These are phyloP conservation scores for Austroboletus rostrupii DNA, from an alignment of 1,284 basidiomycete species.

Conservation along the genomic window DNA sequence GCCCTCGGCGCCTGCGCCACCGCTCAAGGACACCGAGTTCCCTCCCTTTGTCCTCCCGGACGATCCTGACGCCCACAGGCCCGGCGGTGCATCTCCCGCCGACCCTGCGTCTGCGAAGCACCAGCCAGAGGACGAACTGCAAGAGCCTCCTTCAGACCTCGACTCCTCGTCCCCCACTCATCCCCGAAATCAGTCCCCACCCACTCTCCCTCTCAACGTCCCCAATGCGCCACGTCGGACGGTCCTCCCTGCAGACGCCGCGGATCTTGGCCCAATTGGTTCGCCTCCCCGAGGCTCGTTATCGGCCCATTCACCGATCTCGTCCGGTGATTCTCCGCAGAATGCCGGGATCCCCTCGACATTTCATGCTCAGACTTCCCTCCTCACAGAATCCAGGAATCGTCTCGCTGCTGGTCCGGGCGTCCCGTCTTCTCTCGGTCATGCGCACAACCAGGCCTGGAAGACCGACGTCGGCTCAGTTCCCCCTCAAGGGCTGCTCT, in stretches of 20 bases:
- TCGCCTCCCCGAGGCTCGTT: constrained; percentile 57
- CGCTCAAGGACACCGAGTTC: constrained; percentile 73
- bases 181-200: constrained; percentile 26
- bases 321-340: constrained; percentile 69
- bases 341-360: constrained; percentile 43
- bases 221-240: constrained; percentile 41
- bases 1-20: constrained; percentile 74
- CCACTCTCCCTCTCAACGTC: constrained; percentile 50
- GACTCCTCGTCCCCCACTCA: constrained; percentile 11
- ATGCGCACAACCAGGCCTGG: constrained; percentile 30
- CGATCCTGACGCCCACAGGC: constrained; percentile 39
- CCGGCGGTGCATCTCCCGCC: not conserved
- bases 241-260: constrained; percentile 29
- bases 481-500: constrained; percentile 12
- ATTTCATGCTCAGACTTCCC: constrained; percentile 33
- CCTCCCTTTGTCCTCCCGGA: constrained; percentile 62
- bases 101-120: constrained; percentile 4
- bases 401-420: constrained; percentile 30
- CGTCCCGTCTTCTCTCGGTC: constrained; percentile 46
- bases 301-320: constrained; percentile 49
- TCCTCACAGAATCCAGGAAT: constrained; percentile 35
- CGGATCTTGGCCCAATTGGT: constrained; percentile 75
- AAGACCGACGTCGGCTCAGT: constrained; percentile 26
- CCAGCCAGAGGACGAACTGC: constrained; percentile 7
- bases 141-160: constrained; percentile 1